Evolutionary conservation across 768 basidiomycete species (phyloP), one percentile per base, ranked within the genome.

Genomic region (Leucocoprinus sp.): DNA sequence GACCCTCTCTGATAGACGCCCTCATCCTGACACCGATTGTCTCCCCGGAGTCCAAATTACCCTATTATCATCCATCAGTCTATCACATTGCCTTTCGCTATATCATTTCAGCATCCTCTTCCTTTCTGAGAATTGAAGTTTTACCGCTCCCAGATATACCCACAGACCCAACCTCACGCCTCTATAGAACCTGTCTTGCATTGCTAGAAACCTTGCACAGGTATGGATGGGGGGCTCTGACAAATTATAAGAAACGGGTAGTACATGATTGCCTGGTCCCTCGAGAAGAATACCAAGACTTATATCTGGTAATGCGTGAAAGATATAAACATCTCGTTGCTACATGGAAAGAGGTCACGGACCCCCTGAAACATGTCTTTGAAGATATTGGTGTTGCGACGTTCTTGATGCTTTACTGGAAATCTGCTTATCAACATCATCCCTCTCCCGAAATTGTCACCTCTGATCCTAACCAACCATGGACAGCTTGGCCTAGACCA

Each of bases 331-430:
- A 82, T 55, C 64, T 91, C 8, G 75, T 90, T 2, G 66, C 75
- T 54, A 71, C 72, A 4, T 93, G 91, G 91, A 71, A 72, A 37
- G 87, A 92, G 54, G 75, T 71, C 5, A 93, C 91, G 0, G 89
- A 93, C 60, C 89, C 91, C 0, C 57, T 82, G 34, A 93, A 93
- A 60, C 91, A 93, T 62, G 87, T 93, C 5, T 93, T 84, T 46
- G 91, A 93, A 86, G 95, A 98, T 59, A 90, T 97, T 27, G 90
- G 90, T 12, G 93, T 98, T 34, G 92, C 92, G 2, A 90, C 91
- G 1, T 97, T 87, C 60, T 69, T 98, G 21, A 90, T 97, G 64
- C 72, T 95, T 0, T 65, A 97, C 3, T 97, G 95, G 95, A 89
- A 84, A 55, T 69, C 76, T 27, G 80, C 79, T 11, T 95, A 78